phyloP scores from a whole-genome alignment of 208 protist species.

The Borovskyia barvae region DNA sequence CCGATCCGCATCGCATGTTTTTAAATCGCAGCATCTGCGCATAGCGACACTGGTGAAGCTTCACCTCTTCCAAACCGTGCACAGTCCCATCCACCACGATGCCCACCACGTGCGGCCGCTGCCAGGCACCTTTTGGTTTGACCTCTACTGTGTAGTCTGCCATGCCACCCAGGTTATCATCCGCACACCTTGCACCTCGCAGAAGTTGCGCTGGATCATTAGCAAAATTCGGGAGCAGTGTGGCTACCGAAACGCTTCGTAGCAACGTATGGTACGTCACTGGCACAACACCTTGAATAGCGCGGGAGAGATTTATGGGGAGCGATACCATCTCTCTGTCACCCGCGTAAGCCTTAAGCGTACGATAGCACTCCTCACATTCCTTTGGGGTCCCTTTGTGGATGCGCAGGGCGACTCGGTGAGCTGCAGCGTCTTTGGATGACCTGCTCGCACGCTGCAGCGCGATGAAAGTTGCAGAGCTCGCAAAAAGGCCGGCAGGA shows the following conservation, averaged over 20 bases:
- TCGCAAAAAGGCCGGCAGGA: neutral
- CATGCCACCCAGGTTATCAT: conserved; percentile 2
- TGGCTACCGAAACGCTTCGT: conserved; percentile 18
- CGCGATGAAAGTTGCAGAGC: neutral
- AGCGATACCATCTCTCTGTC: conserved; percentile 17
- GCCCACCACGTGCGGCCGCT: conserved; percentile 50
- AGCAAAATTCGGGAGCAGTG: conserved; percentile 42
- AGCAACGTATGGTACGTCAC: conserved; percentile 13
- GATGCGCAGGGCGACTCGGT: conserved; percentile 33
- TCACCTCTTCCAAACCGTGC: conserved; percentile 43
- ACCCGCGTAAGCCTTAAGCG: conserved; percentile 30
- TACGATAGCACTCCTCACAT: conserved; percentile 27
- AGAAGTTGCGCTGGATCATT: conserved; percentile 22
- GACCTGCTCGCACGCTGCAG: conserved; percentile 7
- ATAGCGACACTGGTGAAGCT: conserved; percentile 62
- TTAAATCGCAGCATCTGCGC: conserved; percentile 56
- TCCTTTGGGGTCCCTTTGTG: conserved; percentile 11
- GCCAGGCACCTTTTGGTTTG: conserved; percentile 75
- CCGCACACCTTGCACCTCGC: conserved; percentile 1
- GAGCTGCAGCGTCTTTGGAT: no score
- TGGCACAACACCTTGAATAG: conserved; percentile 19
- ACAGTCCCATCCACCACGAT: conserved; percentile 37
- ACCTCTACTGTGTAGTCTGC: conserved; percentile 59
- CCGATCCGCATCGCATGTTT: conserved; percentile 2
- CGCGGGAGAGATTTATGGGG: conserved; percentile 5